These are phyloP conservation scores for Scheffersomyces amazonensis DNA, from an alignment of 805 yeast species.

Conservation along the genomic window DNA sequence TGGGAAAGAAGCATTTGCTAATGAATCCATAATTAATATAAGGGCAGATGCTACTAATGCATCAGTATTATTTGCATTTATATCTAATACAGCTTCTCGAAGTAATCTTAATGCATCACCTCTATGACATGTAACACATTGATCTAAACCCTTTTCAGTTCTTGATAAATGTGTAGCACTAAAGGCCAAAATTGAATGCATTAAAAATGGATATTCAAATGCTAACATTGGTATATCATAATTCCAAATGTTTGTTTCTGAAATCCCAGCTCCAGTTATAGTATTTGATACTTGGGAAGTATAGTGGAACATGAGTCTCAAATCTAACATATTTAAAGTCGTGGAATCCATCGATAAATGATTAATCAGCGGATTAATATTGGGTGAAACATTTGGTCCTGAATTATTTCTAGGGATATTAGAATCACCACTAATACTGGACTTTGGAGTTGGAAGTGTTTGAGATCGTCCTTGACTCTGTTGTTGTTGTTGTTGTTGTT, in stretches of 20 bases:
- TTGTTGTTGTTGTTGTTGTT: background rate
- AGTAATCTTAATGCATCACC: conserved; percentile 80
- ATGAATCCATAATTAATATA: conserved; percentile 85
- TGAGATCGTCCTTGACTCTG: background rate
- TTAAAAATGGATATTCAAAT: conserved; percentile 80
- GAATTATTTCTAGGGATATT: background rate
- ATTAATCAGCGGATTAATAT: conserved; percentile 10
- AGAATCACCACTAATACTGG: background rate
- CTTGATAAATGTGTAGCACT: conserved; percentile 89
- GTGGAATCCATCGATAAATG: conserved; percentile 9
- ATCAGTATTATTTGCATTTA: conserved; percentile 83
- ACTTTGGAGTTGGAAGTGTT: conserved; percentile 3
- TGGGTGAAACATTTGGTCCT: conserved; percentile 18
- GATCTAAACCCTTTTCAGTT: conserved; percentile 71
- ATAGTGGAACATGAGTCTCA: conserved; percentile 83
- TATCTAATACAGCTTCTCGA: conserved; percentile 82
- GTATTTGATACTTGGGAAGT: conserved; percentile 82
- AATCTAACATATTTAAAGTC: conserved; percentile 66
- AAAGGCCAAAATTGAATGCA: conserved; percentile 89
- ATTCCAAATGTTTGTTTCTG: conserved; percentile 83
- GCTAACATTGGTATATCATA: conserved; percentile 86
- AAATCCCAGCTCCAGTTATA: conserved; percentile 86
- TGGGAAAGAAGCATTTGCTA: conserved; percentile 83
- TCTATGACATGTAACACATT: conserved; percentile 80
- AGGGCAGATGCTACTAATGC: conserved; percentile 91